Percentiles rank a stretch among this genome's conserved stretches.
Evolutionary conservation across 768 basidiomycete species (phyloP).

Genomic region (Podaxis sp.): DNA sequence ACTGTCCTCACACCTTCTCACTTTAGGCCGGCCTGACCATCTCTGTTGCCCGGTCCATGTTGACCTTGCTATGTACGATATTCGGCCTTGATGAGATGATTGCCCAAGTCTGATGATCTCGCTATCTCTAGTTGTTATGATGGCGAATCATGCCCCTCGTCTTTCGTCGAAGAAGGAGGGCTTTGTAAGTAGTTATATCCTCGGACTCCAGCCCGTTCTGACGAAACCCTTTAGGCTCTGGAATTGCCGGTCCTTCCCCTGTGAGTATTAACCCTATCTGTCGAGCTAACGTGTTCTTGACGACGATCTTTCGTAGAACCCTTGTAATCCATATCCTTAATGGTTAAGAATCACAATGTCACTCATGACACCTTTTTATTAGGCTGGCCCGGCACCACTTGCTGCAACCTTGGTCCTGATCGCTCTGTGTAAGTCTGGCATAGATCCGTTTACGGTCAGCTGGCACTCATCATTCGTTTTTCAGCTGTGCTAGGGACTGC

Average conservation of each 20-base stretch:
- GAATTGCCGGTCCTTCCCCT: constrained; percentile 19
- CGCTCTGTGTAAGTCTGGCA: constrained; percentile 18
- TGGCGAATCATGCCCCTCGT: constrained; percentile 15
- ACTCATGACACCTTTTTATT: constrained; percentile 1
- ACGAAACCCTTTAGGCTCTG: constrained; percentile 11
- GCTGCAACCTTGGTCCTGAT: constrained; percentile 25
- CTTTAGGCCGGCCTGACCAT: constrained; percentile 18
- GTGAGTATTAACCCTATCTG: constrained; percentile 1
- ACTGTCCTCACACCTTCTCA: not conserved
- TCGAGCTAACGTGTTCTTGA: not conserved
- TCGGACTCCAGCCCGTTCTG: not conserved
- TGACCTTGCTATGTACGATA: constrained; percentile 19
- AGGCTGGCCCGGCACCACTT: constrained; percentile 24
- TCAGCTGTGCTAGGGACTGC: constrained; percentile 7
- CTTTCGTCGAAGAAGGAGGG: constrained; percentile 19
- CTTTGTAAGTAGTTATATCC: constrained; percentile 14
- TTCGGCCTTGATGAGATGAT: not conserved
- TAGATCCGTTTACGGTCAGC: not conserved
- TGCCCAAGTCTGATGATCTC: not conserved
- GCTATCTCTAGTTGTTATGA: constrained; percentile 15
- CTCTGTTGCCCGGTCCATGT: constrained; percentile 19
- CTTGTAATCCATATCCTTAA: constrained; percentile 8
- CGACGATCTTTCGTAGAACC: not conserved
- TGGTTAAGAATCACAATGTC: not conserved
- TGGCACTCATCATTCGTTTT: not conserved